Base-by-base conservation (phyloP, 768 basidiomycete species). In the Lactarius tabidus region DNA sequence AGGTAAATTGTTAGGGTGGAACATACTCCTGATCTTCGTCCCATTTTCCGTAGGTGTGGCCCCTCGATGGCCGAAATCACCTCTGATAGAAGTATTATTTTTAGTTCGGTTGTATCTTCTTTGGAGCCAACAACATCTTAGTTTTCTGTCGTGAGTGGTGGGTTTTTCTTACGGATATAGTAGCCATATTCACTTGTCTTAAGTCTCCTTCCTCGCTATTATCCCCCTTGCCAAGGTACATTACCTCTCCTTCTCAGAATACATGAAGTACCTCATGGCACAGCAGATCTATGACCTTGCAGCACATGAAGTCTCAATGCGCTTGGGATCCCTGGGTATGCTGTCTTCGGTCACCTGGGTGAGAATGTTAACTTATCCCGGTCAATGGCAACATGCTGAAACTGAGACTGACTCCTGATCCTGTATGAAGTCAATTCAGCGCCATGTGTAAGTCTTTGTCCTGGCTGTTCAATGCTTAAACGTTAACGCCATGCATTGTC, bases 321-420 rank as follows among this genome's bases (percentile, higher is more conserved):
- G 91, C 38, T 85, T 93, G 1, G 93, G 92, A 74, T 91, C 91
- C 1, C 76, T 93, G 14, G 90, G 90, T 5, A 91, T 91, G 36
- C 81, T 95, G 3, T 73, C 95, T 60, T 94, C 93, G 75, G 91
- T 92, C 26, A 95, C 91, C 12, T 77, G 91, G 67, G 89, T 91
- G 67, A 64, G 74, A 48, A 60, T n/a, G n/a, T n/a, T 53, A 31
- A 53, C 29, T 51, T 43, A n/a, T 20, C 15, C 17, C 29, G 17
- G 26, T 57, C n/a, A n/a, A n/a, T n/a, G n/a, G n/a, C n/a, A n/a
- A 29, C 38, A n/a, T n/a, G 29, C 45, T 28, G 15, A 48, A 33
- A 39, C 6, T 31, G 31, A 59, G 17, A 14, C 51, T 38, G 20
- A 9, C 41, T 20, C 41, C 18, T 43, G 41, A 43, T 10, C 20